Percentiles rank a stretch among this genome's conserved stretches.
Conservation (phyloP, 2,329 filamentous ascomycete species). For the Clarireedia hainanense region DNA sequence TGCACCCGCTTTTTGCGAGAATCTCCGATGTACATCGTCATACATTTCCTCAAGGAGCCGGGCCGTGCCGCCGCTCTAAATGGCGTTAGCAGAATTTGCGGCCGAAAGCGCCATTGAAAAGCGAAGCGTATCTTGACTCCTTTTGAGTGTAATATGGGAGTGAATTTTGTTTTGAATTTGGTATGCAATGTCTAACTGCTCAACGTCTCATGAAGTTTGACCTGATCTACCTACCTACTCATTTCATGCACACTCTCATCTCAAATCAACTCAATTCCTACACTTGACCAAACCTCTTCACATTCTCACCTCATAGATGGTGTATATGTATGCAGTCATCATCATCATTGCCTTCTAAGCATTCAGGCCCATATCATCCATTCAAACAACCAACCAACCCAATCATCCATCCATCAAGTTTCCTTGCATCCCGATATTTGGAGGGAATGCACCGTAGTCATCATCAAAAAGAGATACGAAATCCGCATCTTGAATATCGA, state of each 20-base stretch:
- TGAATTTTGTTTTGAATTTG: neutral
- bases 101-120: too few relatives aligned
- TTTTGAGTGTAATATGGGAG: neutral
- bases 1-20: too few relatives aligned
- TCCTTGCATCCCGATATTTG: slow-evolving; percentile 1
- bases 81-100: too few relatives aligned
- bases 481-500: slow-evolving; percentile 5
- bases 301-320: too few relatives aligned
- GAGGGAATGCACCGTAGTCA: slow-evolving; percentile 9
- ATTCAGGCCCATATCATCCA: neutral
- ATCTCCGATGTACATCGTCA: too few relatives aligned
- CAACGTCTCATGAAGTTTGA: neutral
- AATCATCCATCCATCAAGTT: neutral
- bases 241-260: neutral
- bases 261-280: too few relatives aligned
- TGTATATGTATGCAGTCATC: too few relatives aligned
- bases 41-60: too few relatives aligned
- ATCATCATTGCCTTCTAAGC: too few relatives aligned
- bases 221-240: neutral
- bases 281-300: too few relatives aligned
- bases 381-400: too few relatives aligned
- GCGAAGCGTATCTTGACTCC: neutral
- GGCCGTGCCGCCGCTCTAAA: too few relatives aligned
- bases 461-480: neutral
- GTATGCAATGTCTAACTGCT: neutral